Evolutionary conservation across 1,284 basidiomycete genomes (phyloP).

Genomic region (Chondrostereum purpureum): DNA sequence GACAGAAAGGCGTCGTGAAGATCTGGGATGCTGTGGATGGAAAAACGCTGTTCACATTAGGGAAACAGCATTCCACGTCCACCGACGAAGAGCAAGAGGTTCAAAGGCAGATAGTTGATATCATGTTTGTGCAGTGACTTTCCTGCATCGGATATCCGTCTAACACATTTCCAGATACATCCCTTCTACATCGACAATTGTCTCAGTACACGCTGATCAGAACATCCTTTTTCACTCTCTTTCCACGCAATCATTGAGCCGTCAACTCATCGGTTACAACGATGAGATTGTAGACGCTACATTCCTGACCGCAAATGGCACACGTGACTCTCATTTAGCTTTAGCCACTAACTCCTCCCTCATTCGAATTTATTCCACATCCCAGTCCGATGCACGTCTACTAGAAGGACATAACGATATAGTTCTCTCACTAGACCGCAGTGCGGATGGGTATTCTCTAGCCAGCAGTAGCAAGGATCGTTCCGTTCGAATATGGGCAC

Average conservation of each 20-base stretch:
- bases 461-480: constrained; percentile 92
- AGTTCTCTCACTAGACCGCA: constrained; percentile 79
- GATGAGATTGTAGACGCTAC: constrained; percentile 93
- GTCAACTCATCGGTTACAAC: constrained; percentile 95
- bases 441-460: constrained; percentile 63
- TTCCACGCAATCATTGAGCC: constrained; percentile 50
- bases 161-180: constrained; percentile 50
- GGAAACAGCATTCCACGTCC: constrained; percentile 35
- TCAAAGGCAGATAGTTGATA: constrained; percentile 68
- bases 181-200: constrained; percentile 54
- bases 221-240: constrained; percentile 90
- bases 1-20: constrained; percentile 78
- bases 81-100: constrained; percentile 62
- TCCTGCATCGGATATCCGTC: constrained; percentile 15
- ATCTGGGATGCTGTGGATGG: constrained; percentile 79
- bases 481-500: constrained; percentile 83
- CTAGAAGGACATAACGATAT: constrained; percentile 88
- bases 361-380: constrained; percentile 79
- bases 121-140: constrained; percentile 49
- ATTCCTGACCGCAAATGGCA: constrained; percentile 53
- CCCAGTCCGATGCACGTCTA: constrained; percentile 72
- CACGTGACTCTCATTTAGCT: constrained; percentile 72
- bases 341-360: constrained; percentile 94
- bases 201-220: constrained; percentile 94
- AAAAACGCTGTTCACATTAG: constrained; percentile 56